Conservation (phyloP, 148 eudicot genomes). For the Rhododendron griersonianum region DNA sequence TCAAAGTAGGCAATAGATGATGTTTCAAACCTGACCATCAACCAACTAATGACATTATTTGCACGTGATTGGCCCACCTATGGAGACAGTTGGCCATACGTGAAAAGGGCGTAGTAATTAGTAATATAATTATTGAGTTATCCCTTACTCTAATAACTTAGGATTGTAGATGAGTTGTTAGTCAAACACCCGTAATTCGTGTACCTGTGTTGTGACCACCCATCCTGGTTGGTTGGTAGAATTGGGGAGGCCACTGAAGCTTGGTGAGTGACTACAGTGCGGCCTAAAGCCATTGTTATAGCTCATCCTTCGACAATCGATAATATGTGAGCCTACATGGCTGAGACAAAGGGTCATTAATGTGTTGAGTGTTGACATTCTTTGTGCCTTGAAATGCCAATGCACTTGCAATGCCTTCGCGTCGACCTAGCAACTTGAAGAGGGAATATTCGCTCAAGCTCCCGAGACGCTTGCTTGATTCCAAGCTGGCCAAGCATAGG, state of each 20-base stretch:
- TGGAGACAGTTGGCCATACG: not conserved
- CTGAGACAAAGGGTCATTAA: not conserved
- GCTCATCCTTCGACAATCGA: not conserved
- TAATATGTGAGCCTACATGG: not conserved
- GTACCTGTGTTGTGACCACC: not conserved
- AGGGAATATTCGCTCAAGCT: not conserved
- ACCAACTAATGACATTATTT: not conserved
- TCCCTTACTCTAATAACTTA: not conserved
- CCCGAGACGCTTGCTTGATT: not conserved
- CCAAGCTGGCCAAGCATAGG: not conserved
- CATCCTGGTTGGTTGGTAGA: not conserved
- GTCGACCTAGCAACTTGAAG: too few species aligned
- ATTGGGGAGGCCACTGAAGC: not conserved
- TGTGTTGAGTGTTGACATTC: not conserved
- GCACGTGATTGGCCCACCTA: not conserved
- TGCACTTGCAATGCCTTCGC: too few species aligned
- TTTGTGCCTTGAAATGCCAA: not conserved
- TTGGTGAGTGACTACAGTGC: not conserved
- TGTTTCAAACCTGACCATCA: not conserved
- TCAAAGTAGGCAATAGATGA: not conserved
- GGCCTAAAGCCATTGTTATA: not conserved
- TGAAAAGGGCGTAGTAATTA: not conserved
- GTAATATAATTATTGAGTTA: not conserved
- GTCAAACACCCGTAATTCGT: not conserved
- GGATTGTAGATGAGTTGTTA: not conserved